phyloP scores from a whole-genome alignment of 1,284 basidiomycete species.

The Cutaneotrichosporon cavernicola region DNA sequence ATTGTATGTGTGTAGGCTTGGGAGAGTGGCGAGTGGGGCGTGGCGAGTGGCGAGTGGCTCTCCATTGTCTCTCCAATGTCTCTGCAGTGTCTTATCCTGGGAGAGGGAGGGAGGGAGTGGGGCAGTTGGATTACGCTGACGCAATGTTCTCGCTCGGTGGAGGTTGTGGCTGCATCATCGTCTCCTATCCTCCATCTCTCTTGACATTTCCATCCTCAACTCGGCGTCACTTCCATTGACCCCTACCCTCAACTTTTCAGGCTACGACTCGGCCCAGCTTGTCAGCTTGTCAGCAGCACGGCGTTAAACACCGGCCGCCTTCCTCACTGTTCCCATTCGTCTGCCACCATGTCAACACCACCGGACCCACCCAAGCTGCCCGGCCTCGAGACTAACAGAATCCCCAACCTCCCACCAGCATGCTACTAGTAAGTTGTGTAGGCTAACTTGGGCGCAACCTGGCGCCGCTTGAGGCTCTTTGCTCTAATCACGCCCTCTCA shows the following conservation, averaged over 20 bases:
- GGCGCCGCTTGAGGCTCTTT: too few species aligned
- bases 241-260: neutral
- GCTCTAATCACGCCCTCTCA: too few species aligned
- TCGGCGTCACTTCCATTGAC: neutral
- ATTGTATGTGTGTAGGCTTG: neutral
- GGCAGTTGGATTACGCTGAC: neutral
- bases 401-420: slow-evolving; percentile 1
- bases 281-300: too few species aligned
- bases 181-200: neutral
- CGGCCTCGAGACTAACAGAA: neutral
- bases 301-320: too few species aligned
- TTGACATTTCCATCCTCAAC: neutral
- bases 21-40: neutral
- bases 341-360: neutral
- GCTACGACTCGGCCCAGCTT: too few species aligned
- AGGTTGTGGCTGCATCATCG: neutral
- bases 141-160: neutral
- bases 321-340: neutral
- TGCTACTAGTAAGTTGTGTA: slow-evolving; percentile 9
- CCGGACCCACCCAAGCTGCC: neutral
- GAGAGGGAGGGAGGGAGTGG: neutral
- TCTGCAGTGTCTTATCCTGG: too few species aligned
- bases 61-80: too few species aligned
- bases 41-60: too few species aligned
- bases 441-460: too few species aligned